phyloP scores from a whole-genome alignment of 768 basidiomycete species.

The Tylopilus rubrobrunneus region DNA sequence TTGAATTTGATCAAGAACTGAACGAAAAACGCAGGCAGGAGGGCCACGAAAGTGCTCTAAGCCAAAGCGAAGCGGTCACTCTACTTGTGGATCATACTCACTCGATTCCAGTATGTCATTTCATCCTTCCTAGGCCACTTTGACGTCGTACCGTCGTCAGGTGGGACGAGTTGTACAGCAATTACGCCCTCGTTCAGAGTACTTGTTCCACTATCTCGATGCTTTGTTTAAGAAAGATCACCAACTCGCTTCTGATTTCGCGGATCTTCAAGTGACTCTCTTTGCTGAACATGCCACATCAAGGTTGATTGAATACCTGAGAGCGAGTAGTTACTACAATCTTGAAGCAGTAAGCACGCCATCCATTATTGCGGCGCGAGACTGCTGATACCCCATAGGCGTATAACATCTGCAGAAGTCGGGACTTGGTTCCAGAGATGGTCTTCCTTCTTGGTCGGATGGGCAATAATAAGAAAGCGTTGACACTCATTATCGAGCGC shows the following conservation, averaged over 20 bases:
- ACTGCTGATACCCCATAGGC: slow-evolving; percentile 46
- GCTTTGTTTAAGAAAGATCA: slow-evolving; percentile 86
- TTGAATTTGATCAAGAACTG: slow-evolving; percentile 92
- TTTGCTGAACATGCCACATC: slow-evolving; percentile 84
- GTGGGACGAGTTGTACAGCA: slow-evolving; percentile 86
- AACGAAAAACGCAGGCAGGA: slow-evolving; percentile 52
- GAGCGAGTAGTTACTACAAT: slow-evolving; percentile 88
- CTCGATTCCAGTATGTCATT: slow-evolving; percentile 79
- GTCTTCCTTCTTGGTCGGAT: slow-evolving; percentile 95
- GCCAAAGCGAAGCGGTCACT: slow-evolving; percentile 74
- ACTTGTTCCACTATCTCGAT: slow-evolving; percentile 91
- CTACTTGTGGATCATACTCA: slow-evolving; percentile 92
- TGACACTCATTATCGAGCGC: slow-evolving; percentile 92
- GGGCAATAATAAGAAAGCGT: slow-evolving; percentile 95
- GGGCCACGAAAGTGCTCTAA: slow-evolving; percentile 36
- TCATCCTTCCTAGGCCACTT: neutral
- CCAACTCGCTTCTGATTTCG: slow-evolving; percentile 72
- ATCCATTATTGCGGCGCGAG: neutral
- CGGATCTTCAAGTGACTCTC: slow-evolving; percentile 84
- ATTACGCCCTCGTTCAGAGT: slow-evolving; percentile 67
- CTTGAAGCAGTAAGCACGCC: slow-evolving; percentile 62
- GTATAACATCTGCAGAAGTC: slow-evolving; percentile 77
- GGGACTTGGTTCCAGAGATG: slow-evolving; percentile 92
- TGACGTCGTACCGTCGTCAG: slow-evolving; percentile 37
- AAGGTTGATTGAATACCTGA: slow-evolving; percentile 84